Evolutionary conservation across 805 yeast genomes (phyloP).

Genomic region (Barnettozyma pratensis): DNA sequence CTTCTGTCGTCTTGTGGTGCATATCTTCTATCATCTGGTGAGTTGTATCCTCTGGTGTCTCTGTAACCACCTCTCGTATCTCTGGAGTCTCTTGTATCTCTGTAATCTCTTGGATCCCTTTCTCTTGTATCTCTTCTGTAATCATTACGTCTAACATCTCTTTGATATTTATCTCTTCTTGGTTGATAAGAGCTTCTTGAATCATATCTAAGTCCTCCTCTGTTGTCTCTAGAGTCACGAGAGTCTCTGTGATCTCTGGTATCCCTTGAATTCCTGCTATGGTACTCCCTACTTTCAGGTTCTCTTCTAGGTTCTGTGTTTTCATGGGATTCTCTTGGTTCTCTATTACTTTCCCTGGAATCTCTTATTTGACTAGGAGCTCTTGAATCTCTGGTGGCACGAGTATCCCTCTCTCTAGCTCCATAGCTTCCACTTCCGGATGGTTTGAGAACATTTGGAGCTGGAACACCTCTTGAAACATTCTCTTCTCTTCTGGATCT

Average conservation of each 20-base stretch:
- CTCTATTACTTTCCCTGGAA: no score
- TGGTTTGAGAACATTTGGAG: background rate
- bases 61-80: slow-evolving; percentile 2
- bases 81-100: slow-evolving; percentile 6
- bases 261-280: slow-evolving; percentile 1
- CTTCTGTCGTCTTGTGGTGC: background rate
- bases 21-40: slow-evolving; percentile 4
- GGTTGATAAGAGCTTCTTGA: background rate
- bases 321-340: no score
- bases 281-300: slow-evolving; percentile 6
- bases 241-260: slow-evolving; percentile 1
- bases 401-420: background rate
- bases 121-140: slow-evolving; percentile 4
- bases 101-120: slow-evolving; percentile 1
- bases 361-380: background rate
- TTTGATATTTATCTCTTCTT: background rate
- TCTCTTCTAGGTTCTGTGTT: background rate
- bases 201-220: slow-evolving; percentile 4
- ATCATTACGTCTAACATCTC: background rate
- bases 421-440: slow-evolving; percentile 1
- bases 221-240: slow-evolving; percentile 1
- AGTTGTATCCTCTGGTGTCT: slow-evolving; percentile 9
- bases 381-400: background rate
- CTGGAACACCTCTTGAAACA: background rate
- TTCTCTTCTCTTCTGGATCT: slow-evolving; percentile 10